phyloP scores from a whole-genome alignment of 1,139 yeast species.

The Debaryomycetaceae sp. region DNA sequence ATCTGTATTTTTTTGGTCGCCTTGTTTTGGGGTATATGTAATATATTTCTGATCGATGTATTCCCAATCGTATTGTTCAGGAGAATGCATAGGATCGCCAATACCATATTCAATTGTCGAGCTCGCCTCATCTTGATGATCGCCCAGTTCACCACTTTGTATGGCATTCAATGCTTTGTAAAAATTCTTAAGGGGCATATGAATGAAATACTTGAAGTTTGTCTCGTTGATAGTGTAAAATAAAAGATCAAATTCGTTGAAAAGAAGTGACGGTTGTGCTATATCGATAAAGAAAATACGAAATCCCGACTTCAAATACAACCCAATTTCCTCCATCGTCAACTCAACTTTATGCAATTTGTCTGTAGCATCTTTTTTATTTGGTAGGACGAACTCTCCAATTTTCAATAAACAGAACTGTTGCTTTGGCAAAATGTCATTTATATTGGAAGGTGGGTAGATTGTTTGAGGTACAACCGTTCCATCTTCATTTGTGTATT shows the following conservation, averaged over 20 bases:
- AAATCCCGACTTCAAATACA: conserved; percentile 54
- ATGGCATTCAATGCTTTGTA: conserved; percentile 38
- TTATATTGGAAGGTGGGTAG: conserved; percentile 57
- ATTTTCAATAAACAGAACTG: conserved; percentile 51
- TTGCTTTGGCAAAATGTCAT: conserved; percentile 53
- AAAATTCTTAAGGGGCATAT: conserved; percentile 41
- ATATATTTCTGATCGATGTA: conserved; percentile 11
- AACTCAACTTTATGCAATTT: conserved; percentile 40
- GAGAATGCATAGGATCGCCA: conserved; percentile 28
- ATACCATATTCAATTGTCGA: conserved; percentile 22
- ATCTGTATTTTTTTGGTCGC: conserved; percentile 5
- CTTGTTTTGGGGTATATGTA: conserved; percentile 6
- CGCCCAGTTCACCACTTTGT: conserved; percentile 27
- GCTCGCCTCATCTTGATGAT: conserved; percentile 14
- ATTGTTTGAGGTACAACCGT: conserved; percentile 31
- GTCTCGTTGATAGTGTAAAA: conserved; percentile 42
- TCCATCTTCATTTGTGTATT: conserved; percentile 20
- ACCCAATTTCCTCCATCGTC: conserved; percentile 59
- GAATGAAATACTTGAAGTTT: conserved; percentile 40
- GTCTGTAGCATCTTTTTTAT: conserved; percentile 13
- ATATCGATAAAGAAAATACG: conserved; percentile 58
- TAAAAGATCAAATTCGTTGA: conserved; percentile 42
- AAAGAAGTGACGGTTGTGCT: conserved; percentile 40
- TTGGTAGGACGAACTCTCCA: conserved; percentile 43
- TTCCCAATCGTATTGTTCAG: conserved; percentile 23